Evolutionary conservation across 371 early-diverging fungal species (phyloP), one percentile per base, ranked within the genome.

Genomic region (Choanephora cucurbitarum): DNA sequence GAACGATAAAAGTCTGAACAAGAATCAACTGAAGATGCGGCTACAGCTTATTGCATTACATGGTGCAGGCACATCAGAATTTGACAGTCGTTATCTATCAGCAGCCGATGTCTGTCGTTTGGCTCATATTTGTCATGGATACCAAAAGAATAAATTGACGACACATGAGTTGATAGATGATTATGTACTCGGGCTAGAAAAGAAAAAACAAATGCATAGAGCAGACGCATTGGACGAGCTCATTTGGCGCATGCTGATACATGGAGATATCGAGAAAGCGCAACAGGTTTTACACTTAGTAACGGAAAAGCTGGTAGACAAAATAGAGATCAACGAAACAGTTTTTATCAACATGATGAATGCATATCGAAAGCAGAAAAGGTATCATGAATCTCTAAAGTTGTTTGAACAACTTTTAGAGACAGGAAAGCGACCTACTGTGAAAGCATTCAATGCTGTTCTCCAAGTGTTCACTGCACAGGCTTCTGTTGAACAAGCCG

Each of bases 401-500:
- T 14, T 77, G 9, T 70, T 83, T 49, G 75, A 75, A 23, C 54
- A 70, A 8, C 58, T 81, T 62, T 57, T 79, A 40, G 48, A 60
- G 32, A 69, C 62, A 14, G 61, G 56, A 1, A 49, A 65, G 15
- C 60, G 60, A 24, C 82, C 80, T 9, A 64, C 70, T 18, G 52
- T 66, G 23, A 58, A 53, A 53, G 62, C 73, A n/a, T 81, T 77
- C 49, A 84, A 80, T 64, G 60, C 70, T 0, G 61, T 69, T 10
- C 45, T 84, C 17, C 72, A 80, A 17, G 60, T 79, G 11, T 75
- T 74, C 62, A 71, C 80, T 18, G 69, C 73, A 17, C 70, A 64
- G 22, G 72, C 70, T 3, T 62, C 64, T 22, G 47, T 43, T 3
- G 73, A 70, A 11, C 68, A 68, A 33, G 70, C 82, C 2, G 18